These are phyloP conservation scores for Parathielavia hyrcaniae DNA, from an alignment of 495 filamentous ascomycete genomes.

Conservation along the genomic window DNA sequence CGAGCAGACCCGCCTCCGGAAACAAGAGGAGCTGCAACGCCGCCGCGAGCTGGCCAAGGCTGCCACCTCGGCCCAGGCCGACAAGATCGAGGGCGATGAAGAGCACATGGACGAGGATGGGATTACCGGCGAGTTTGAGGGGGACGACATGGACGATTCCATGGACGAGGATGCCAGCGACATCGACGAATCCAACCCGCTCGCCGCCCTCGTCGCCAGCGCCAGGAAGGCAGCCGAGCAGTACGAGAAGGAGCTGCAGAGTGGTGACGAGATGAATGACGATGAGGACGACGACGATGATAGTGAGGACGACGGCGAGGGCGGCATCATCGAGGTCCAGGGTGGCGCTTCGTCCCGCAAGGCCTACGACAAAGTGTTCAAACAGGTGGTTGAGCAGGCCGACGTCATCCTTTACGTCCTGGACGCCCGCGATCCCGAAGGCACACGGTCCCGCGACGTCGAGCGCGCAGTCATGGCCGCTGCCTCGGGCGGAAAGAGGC, in stretches of 20 bases:
- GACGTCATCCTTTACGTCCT: conserved; percentile 94
- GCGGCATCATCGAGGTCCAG: conserved; percentile 32
- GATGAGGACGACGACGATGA: conserved; percentile 56
- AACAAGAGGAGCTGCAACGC: conserved; percentile 68
- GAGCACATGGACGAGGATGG: conserved; percentile 40
- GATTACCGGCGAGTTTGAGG: conserved; percentile 26
- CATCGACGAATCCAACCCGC: conserved; percentile 62
- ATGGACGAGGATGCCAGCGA: conserved; percentile 44
- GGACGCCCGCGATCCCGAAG: conserved; percentile 87
- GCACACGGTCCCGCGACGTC: conserved; percentile 82
- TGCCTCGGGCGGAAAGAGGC: conserved; percentile 71
- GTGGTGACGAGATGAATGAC: conserved; percentile 51
- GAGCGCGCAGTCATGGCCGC: conserved; percentile 85
- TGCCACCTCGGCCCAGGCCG: conserved; percentile 44
- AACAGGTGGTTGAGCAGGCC: conserved; percentile 80
- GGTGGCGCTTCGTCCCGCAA: conserved; percentile 65
- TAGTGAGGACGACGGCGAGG: conserved; percentile 43
- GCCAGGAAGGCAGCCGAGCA: conserved; percentile 78
- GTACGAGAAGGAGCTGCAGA: conserved; percentile 60
- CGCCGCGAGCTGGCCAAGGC: conserved; percentile 66
- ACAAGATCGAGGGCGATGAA: conserved; percentile 37
- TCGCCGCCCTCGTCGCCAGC: conserved; percentile 90
- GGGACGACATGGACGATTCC: conserved; percentile 37
- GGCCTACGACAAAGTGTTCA: conserved; percentile 93
- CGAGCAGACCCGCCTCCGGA: conserved; percentile 74